Evolutionary conservation across 2,329 filamentous ascomycete species (phyloP).

Genomic region (Cladobotryum mycophilum): DNA sequence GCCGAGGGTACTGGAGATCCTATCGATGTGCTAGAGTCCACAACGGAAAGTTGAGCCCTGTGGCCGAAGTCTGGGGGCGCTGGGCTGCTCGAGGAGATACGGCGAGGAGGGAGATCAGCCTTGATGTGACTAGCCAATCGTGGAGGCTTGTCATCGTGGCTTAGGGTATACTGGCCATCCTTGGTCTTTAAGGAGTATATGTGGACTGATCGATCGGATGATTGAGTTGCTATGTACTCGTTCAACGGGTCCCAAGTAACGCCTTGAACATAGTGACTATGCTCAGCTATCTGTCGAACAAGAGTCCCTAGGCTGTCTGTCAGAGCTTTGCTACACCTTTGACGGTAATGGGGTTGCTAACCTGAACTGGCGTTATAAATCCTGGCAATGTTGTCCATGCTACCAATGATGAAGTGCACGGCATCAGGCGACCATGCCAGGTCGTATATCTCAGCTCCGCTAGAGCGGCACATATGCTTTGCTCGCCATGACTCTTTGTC

Average conservation of each 20-base stretch:
- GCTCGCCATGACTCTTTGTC: slow-evolving; percentile 96
- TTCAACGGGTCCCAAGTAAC: slow-evolving; percentile 98
- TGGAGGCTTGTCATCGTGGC: slow-evolving; percentile 59
- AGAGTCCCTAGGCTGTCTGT: slow-evolving; percentile 41
- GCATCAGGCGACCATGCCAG: slow-evolving; percentile 98
- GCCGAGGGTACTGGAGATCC: slow-evolving; percentile 86
- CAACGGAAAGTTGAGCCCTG: slow-evolving; percentile 55
- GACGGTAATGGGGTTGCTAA: slow-evolving; percentile 34
- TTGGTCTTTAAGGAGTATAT: slow-evolving; percentile 96
- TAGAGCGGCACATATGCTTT: slow-evolving; percentile 95
- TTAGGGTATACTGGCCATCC: slow-evolving; percentile 86
- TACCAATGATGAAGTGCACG: slow-evolving; percentile 92
- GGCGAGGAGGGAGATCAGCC: slow-evolving; percentile 86
- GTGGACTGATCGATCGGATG: slow-evolving; percentile 94
- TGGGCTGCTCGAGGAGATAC: slow-evolving; percentile 87
- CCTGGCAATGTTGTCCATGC: slow-evolving; percentile 97
- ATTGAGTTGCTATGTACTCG: slow-evolving; percentile 97
- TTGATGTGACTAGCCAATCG: slow-evolving; percentile 72
- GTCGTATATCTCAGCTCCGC: slow-evolving; percentile 95
- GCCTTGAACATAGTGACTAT: slow-evolving; percentile 97
- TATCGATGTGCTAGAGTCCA: slow-evolving; percentile 47
- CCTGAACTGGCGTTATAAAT: slow-evolving; percentile 94
- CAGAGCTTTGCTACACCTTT: slow-evolving; percentile 5
- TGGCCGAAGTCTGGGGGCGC: slow-evolving; percentile 76
- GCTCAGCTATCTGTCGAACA: slow-evolving; percentile 90